Percentiles rank a stretch among this genome's conserved stretches.
Conservation (phyloP, 2,329 filamentous ascomycete species). For the Aureobasidium zeae region DNA sequence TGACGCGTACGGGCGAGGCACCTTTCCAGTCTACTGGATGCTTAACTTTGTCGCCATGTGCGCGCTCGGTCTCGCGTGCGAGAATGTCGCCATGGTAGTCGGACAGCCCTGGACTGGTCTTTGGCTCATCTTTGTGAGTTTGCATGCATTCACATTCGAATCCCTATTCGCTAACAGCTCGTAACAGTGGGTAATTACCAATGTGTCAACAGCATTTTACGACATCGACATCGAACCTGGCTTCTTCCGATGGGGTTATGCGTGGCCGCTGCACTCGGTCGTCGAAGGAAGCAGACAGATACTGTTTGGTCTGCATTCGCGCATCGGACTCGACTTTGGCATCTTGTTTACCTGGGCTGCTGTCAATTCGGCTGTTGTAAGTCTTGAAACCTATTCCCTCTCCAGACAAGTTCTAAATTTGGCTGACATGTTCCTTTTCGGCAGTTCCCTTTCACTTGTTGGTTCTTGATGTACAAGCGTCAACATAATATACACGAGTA, state of each 20-base stretch:
- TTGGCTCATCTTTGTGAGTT: slow-evolving; percentile 49
- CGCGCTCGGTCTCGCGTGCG: slow-evolving; percentile 53
- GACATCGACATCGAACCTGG: slow-evolving; percentile 47
- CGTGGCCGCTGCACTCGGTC: slow-evolving; percentile 54
- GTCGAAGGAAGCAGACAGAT: slow-evolving; percentile 53
- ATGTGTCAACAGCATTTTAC: slow-evolving; percentile 53
- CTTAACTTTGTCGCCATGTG: slow-evolving; percentile 54
- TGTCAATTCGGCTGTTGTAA: slow-evolving; percentile 39
- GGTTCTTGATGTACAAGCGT: slow-evolving; percentile 34
- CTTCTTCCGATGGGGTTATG: slow-evolving; percentile 56
- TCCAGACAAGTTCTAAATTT: background rate
- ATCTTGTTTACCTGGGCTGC: slow-evolving; percentile 51
- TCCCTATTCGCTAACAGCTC: background rate
- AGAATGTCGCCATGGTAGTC: slow-evolving; percentile 56
- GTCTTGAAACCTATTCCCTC: background rate
- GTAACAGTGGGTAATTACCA: slow-evolving; percentile 45
- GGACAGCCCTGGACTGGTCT: slow-evolving; percentile 52
- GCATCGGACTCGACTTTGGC: slow-evolving; percentile 52
- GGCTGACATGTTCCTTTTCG: background rate
- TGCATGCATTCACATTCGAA: slow-evolving; percentile 37
- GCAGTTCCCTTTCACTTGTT: slow-evolving; percentile 42
- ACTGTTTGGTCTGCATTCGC: slow-evolving; percentile 50
- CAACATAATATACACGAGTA: slow-evolving; percentile 27
- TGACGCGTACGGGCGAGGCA: slow-evolving; percentile 47
- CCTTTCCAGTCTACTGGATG: slow-evolving; percentile 48